Base-by-base conservation (phyloP, 2,329 filamentous ascomycete genomes). In the Fusarium setosum region DNA sequence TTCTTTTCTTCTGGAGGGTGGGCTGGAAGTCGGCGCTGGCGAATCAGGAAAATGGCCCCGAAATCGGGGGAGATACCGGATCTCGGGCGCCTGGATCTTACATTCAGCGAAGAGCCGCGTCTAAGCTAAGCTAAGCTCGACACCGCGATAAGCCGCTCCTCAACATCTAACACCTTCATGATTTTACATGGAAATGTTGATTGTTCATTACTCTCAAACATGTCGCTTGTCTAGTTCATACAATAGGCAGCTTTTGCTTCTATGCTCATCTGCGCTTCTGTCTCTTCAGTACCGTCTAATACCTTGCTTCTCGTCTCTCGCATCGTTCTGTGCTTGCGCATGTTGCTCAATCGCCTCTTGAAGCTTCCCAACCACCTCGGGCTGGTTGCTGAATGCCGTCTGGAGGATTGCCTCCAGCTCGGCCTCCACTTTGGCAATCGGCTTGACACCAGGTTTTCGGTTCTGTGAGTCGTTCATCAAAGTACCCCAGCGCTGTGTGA, bases 331-430 rank as follows among this genome's bases (percentile, higher is more conserved):
- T 51, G 84, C 85, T 61, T 85, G 79, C 12, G 83, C 82, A 63
- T 86, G 86, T 57, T 86, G 82, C 71, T 84, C 79, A 59, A 89
- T 86, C 1, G 88, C 87, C 73, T 89, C 86, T 71, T 87, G 87
- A 51, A 90, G 75, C 76, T 88, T 88, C 9, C 76, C 80, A 49
- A 87, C 80, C 11, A 89, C 85, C 70, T 89, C 86, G 0, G 84
- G 84, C 74, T 88, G 86, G 37, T 82, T 84, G 56, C 84, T 82
- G 69, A 90, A 90, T 4, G 86, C 87, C 35, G 79, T 81, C 55
- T 84, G 77, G 40, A 94, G 76, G 57, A 86, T 78, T 56, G 78
- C 81, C 48, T 88, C 85, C 42, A 90, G 75, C 68, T 89, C 87
- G 45, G 79, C 81, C 72, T 87, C 85, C 5, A 86, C 79, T 68